These are phyloP conservation scores for Chloropicon primus DNA, from an alignment of 139 green algal species.

Conservation along the genomic window DNA sequence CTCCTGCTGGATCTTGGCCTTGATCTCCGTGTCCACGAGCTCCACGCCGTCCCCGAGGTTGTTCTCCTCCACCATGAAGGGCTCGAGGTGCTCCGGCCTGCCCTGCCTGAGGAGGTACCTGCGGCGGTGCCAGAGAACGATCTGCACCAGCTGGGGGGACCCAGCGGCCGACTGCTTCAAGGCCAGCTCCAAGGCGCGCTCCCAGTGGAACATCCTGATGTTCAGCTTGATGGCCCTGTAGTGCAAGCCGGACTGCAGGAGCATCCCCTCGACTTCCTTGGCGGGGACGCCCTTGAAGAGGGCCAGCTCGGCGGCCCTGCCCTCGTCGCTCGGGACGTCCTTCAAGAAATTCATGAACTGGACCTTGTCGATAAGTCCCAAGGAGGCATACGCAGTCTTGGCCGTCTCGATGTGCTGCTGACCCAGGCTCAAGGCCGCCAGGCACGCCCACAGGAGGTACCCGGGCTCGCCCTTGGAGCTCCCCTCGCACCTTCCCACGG, in stretches of 20 bases:
- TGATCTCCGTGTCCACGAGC: slow-evolving; percentile 19
- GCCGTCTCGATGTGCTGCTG: slow-evolving; percentile 50
- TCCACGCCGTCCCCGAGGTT: neutral
- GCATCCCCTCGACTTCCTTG: slow-evolving; percentile 50
- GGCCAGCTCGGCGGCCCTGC: slow-evolving; percentile 51
- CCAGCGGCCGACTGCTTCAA: neutral
- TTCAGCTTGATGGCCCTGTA: slow-evolving; percentile 70
- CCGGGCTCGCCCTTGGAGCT: slow-evolving; percentile 19
- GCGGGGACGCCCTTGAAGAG: slow-evolving; percentile 33
- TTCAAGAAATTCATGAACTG: slow-evolving; percentile 1
- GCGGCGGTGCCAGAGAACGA: neutral
- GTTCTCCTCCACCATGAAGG: neutral
- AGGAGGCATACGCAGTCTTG: slow-evolving; percentile 43
- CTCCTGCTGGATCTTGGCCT: slow-evolving; percentile 36
- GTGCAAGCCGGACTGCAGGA: slow-evolving; percentile 46
- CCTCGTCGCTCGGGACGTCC: slow-evolving; percentile 29
- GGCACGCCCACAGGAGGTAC: slow-evolving; percentile 47
- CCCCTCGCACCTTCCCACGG: slow-evolving; percentile 30
- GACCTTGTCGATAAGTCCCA: slow-evolving; percentile 15
- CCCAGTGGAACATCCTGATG: slow-evolving; percentile 27
- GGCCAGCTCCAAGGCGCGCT: neutral
- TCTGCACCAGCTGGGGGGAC: neutral
- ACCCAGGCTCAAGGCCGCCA: slow-evolving; percentile 50
- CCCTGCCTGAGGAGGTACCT: slow-evolving; percentile 1
- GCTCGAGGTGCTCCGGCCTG: slow-evolving; percentile 48